phyloP scores from a whole-genome alignment of 768 basidiomycete species.

The Suillus weaverae region DNA sequence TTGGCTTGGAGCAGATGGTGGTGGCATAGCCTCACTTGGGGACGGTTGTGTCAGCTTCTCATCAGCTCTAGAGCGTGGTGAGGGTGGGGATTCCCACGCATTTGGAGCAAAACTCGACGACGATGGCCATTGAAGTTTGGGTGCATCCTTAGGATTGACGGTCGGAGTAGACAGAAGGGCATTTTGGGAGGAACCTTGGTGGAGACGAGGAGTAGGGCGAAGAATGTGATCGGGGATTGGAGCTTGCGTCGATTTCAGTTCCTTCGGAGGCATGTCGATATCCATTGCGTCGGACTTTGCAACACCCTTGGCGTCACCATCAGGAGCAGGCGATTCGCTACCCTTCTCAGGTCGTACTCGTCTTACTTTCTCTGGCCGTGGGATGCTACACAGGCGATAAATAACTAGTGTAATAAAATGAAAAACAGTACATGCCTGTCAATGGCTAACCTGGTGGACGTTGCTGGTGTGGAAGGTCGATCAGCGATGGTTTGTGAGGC shows the following conservation, averaged over 20 bases:
- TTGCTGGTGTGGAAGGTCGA: conserved; percentile 31
- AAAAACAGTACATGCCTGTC: conserved; percentile 51
- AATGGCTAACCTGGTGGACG: conserved; percentile 57
- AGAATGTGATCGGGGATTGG: not conserved
- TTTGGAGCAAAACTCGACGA: conserved; percentile 15
- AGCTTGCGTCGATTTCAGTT: conserved; percentile 16
- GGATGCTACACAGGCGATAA: conserved; percentile 48
- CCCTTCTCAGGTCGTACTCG: conserved; percentile 44
- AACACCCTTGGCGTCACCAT: conserved; percentile 24
- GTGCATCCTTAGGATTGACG: conserved; percentile 19
- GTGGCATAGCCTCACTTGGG: conserved; percentile 60
- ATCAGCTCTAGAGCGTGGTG: conserved; percentile 44
- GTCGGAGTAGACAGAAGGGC: conserved; percentile 15
- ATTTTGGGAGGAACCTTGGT: conserved; percentile 19
- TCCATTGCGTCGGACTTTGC: conserved; percentile 37
- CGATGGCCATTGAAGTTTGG: conserved; percentile 19
- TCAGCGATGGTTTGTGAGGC: conserved; percentile 25
- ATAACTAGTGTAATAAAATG: conserved; percentile 3
- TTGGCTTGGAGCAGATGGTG: conserved; percentile 76
- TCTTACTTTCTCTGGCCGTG: conserved; percentile 78
- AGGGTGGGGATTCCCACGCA: conserved; percentile 37
- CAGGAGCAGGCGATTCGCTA: conserved; percentile 36
- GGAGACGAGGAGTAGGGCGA: conserved; percentile 18
- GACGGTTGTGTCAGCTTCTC: conserved; percentile 35
- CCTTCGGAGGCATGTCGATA: conserved; percentile 30